Base-by-base conservation (phyloP, 2,329 filamentous ascomycete genomes). In the Ustilaginoidea virens region DNA sequence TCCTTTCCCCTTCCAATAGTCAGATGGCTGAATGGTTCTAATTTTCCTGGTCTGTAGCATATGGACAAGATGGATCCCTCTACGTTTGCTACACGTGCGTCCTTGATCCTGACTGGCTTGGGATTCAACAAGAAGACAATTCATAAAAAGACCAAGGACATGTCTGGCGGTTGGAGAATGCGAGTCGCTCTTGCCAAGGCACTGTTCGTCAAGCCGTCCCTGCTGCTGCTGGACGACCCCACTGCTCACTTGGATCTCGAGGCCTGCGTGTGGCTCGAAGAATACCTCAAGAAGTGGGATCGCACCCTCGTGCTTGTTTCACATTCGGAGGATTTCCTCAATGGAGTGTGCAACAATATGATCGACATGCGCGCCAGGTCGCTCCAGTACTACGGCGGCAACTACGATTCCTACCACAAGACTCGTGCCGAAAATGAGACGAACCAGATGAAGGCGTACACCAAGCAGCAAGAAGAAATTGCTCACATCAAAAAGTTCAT, bases 121-220 rank as follows among this genome's bases (percentile, higher is more conserved):
- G 90, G 90, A 42, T 98, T 98, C 74, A 93, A 98, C 76, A 96
- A 96, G 69, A 62, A 60, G 44, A 98, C 92, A 32, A 96, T 98
- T 52, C 66, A 92, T 59, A 98, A 98, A 74, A 94, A 92, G 75
- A 98, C 92, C 47, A 98, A 96, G 73, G 92, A 98, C 57, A 98
- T 98, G 92, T 98, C 90, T 41, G 90, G 90, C 82, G 90, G 90
- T 46, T 98, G 90, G 90, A 77, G 87, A 68, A 98, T 98, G 90
- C 83, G 92, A 71, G 90, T 98, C 34, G 90, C 90, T 33, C 76
- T 98, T 36, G 90, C 71, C 53, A 94, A 96, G 69, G 90, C 90
- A 33, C 77, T 98, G 30, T 98, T 98, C 66, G 87, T 98, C 61
- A 92, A 92, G 71, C 90, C 92, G 20, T 90, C 85, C 12, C 69